Evolutionary conservation across 73 alveolate species (phyloP).

Genomic region (Paramecium pentaurelia): DNA sequence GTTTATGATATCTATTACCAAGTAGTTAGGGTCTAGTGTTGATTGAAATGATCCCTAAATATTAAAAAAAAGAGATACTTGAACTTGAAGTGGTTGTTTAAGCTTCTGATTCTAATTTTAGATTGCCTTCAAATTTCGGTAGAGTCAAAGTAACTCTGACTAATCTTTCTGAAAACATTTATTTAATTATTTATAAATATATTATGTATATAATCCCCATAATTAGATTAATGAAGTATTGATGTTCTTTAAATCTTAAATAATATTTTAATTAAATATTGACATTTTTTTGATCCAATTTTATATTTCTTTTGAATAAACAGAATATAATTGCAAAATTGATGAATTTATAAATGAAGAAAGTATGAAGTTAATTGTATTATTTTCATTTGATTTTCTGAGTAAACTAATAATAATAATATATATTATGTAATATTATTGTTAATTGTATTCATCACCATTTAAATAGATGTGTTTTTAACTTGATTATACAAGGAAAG

Average conservation of each 20-base stretch:
- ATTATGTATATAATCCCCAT: not conserved
- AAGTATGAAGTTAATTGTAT: not conserved
- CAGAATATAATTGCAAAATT: not conserved
- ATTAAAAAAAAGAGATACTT: not conserved
- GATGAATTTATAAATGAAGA: not conserved
- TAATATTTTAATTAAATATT: not conserved
- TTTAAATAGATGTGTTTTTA: not conserved
- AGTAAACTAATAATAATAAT: not conserved
- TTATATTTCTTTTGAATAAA: not conserved
- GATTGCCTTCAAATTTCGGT: slow-evolving; percentile 8
- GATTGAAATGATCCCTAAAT: not conserved
- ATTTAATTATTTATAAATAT: not conserved
- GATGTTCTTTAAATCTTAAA: not conserved
- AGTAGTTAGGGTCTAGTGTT: not conserved
- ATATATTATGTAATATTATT: not conserved
- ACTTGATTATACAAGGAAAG: not conserved
- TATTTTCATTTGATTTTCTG: not conserved
- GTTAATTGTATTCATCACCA: not conserved
- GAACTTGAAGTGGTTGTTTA: not conserved
- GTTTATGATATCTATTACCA: not conserved
- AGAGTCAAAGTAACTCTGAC: not conserved
- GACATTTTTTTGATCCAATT: not conserved
- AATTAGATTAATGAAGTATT: not conserved
- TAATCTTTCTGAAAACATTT: not conserved
- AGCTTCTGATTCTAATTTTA: not conserved